phyloP scores from a whole-genome alignment of 495 filamentous ascomycete species.

The Massariosphaeria phaeospora region DNA sequence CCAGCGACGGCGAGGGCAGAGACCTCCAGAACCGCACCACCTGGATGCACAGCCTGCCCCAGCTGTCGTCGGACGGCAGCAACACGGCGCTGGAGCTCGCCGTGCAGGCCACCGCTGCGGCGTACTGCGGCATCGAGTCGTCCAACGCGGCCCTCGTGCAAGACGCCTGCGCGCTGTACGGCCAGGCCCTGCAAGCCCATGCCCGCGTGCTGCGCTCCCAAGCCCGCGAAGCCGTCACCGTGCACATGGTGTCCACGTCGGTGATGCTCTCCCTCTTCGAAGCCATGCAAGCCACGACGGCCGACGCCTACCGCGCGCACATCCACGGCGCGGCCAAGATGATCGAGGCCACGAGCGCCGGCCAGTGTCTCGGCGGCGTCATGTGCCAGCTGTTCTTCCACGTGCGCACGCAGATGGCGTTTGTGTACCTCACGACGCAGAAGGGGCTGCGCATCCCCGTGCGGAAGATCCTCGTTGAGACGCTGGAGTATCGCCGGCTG shows the following conservation, averaged over 20 bases:
- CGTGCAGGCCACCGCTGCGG: background rate
- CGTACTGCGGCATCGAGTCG: constrained; percentile 7
- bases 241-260: constrained; percentile 16
- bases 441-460: background rate
- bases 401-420: constrained; percentile 18
- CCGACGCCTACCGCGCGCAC: constrained; percentile 14
- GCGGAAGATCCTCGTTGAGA: constrained; percentile 7
- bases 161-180: constrained; percentile 9
- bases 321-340: constrained; percentile 18
- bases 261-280: constrained; percentile 14
- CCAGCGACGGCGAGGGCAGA: constrained; percentile 2
- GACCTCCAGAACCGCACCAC: constrained; percentile 1
- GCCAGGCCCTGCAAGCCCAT: constrained; percentile 8
- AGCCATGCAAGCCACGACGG: constrained; percentile 10
- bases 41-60: constrained; percentile 13
- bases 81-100: constrained; percentile 8
- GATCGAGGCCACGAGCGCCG: constrained; percentile 15
- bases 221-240: background rate
- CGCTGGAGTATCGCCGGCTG: background rate
- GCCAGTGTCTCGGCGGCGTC: constrained; percentile 9
- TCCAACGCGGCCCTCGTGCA: constrained; percentile 2
- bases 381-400: constrained; percentile 20
- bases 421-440: constrained; percentile 15
- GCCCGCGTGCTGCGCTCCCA: background rate
- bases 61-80: constrained; percentile 4